Percentiles rank a stretch among this genome's conserved stretches.
phyloP scores from a whole-genome alignment of 176 grass and related monocot species.

The Triticum timopheevii region DNA sequence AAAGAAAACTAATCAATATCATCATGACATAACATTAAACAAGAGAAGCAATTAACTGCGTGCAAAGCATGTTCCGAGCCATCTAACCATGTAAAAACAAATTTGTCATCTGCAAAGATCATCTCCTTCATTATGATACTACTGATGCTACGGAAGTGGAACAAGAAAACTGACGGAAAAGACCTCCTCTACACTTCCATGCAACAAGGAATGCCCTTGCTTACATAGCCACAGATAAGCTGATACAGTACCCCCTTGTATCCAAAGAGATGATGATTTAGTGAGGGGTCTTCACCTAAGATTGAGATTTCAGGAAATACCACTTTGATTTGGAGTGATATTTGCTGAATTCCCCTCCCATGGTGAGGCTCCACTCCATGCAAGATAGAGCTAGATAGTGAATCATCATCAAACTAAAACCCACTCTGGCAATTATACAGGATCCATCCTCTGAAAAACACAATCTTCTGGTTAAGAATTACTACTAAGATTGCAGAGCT shows the following conservation, averaged over 20 bases:
- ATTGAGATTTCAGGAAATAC: neutral
- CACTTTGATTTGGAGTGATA: constrained; percentile 6
- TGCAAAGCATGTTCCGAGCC: neutral
- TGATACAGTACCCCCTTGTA: neutral
- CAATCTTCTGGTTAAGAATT: neutral
- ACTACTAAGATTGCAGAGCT: neutral
- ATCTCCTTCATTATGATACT: neutral
- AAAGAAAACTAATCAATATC: neutral
- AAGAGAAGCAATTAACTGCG: neutral
- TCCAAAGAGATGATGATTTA: neutral
- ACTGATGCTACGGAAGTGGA: neutral
- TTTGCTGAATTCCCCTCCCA: neutral
- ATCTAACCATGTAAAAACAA: neutral
- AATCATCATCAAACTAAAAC: neutral
- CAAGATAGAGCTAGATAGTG: neutral
- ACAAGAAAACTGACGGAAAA: neutral
- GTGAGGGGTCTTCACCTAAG: neutral
- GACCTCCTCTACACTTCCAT: neutral
- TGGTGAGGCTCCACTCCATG: neutral
- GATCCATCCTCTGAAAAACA: neutral
- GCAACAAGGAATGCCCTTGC: neutral
- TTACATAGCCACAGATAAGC: neutral
- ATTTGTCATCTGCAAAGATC: neutral
- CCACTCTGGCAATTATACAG: neutral
- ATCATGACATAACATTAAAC: neutral